Percentiles rank a stretch among this genome's conserved stretches.
Evolutionary conservation across 108 stramenopile species (phyloP).

Genomic region (Aurantiochytrium sp.): DNA sequence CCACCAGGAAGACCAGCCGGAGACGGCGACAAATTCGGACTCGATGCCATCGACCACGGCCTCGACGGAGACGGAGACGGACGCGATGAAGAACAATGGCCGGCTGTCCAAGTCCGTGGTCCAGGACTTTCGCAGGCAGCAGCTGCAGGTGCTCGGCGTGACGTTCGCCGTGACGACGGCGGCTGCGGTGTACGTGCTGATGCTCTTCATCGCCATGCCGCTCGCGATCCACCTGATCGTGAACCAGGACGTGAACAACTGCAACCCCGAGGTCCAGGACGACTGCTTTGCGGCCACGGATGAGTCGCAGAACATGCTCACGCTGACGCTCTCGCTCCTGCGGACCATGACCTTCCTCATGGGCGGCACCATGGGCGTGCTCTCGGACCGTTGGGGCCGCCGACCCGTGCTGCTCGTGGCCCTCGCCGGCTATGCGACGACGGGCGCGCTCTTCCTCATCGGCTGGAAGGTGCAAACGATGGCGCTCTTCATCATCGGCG

Average conservation of each 20-base stretch:
- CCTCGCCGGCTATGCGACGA: background rate
- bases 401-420: background rate
- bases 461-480: background rate
- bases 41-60: background rate
- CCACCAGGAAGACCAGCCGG: background rate
- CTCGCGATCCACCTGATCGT: background rate
- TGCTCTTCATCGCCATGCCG: conserved; percentile 30
- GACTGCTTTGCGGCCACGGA: conserved; percentile 21
- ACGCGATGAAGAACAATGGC: background rate
- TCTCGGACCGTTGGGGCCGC: background rate
- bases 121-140: background rate
- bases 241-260: background rate
- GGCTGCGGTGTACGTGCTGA: background rate
- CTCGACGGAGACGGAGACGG: background rate
- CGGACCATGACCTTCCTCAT: background rate
- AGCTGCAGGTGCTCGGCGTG: background rate
- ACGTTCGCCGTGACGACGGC: background rate
- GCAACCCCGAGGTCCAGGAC: background rate
- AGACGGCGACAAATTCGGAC: background rate
- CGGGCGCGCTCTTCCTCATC: background rate
- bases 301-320: background rate
- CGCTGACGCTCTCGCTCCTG: background rate
- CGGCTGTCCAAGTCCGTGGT: background rate
- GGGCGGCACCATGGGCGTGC: background rate
- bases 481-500: background rate